Evolutionary conservation across 768 basidiomycete genomes (phyloP), one percentile per base, ranked within the genome.

Genomic region (Russula foetens): DNA sequence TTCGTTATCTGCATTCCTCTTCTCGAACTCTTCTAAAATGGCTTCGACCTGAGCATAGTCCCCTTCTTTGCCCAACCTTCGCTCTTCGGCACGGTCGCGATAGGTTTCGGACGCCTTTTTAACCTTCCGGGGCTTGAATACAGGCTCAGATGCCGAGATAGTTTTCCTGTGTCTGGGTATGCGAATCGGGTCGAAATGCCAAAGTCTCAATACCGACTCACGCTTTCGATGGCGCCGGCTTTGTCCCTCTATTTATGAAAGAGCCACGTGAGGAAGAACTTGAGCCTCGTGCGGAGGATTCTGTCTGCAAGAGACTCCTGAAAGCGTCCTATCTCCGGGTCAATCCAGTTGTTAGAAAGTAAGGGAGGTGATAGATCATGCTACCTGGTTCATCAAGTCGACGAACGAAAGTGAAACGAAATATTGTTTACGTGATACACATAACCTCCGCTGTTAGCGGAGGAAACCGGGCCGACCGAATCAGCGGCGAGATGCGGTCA

Each of bases 11-110:
- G 78, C 81, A 54, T 78, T 77, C 41, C 78, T 79, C 65, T 77
- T 80, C 72, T 94, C 85, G 60, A 94, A 94, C 61, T 92, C 90
- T 56, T 91, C 87, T 1, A 90, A 74, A 11, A 95, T 74, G 12
- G 90, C 84, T 70, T 92, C 90, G 31, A 91, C 84, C 71, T 87
- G 75, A 0, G 88, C 86, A 72, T 84, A 92, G 67, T 92, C 90
- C 64, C 84, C 84, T 15, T 77, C 84, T 49, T 75, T 74, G 2
- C 89, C 91, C 6, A 69, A 72, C 31, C 90, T 76, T 50, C 90
- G 78, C 69, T 93, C 90, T 2, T 83, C 77, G 14, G 90, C 90
- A 46, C 89, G 82, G 70, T 93, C 84, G 33, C 88, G 82, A 67
- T 92, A 92, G 62, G 74, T 77, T 19, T 71, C 68, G 12, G 80